Percentiles rank a stretch among this genome's conserved stretches.
These are phyloP conservation scores for Desmodesmus armatus DNA, from an alignment of 139 green algal genomes.

Conservation along the genomic window DNA sequence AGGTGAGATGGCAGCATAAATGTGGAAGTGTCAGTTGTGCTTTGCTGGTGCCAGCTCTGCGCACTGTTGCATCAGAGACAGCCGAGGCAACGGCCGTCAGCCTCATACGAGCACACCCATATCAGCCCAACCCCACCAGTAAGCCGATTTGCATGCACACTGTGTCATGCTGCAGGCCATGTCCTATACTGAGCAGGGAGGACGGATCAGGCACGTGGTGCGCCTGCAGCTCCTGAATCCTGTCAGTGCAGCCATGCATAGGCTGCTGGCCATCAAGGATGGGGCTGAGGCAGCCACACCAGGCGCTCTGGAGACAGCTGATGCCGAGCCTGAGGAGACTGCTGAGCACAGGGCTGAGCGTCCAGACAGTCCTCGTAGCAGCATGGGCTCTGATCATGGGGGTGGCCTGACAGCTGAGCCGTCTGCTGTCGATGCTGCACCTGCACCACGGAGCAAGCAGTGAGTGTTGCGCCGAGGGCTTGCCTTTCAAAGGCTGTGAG, in stretches of 20 bases:
- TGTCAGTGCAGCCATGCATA: background rate
- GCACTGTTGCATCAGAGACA: too few species aligned
- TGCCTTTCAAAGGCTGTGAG: too few species aligned
- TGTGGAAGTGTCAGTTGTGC: too few species aligned
- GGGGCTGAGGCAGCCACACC: background rate
- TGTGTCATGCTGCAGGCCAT: slow-evolving; percentile 14
- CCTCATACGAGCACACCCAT: background rate
- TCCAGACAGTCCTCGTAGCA: background rate
- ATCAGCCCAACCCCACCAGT: background rate
- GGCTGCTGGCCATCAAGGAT: background rate
- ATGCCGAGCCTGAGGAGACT: background rate
- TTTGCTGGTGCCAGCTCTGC: background rate
- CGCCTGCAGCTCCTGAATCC: background rate
- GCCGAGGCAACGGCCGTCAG: too few species aligned
- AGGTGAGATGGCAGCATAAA: background rate
- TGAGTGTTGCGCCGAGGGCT: too few species aligned
- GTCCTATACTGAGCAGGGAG: background rate
- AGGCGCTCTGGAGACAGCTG: background rate
- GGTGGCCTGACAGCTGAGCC: too few species aligned
- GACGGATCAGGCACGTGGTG: background rate
- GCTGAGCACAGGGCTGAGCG: background rate
- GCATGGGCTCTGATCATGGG: background rate
- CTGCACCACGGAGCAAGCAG: too few species aligned
- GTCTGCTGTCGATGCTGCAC: too few species aligned
- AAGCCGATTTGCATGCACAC: background rate